Evolutionary conservation across 2,329 filamentous ascomycete genomes (phyloP), one percentile per base, ranked within the genome.

Genomic region (Falciphora oryzae): DNA sequence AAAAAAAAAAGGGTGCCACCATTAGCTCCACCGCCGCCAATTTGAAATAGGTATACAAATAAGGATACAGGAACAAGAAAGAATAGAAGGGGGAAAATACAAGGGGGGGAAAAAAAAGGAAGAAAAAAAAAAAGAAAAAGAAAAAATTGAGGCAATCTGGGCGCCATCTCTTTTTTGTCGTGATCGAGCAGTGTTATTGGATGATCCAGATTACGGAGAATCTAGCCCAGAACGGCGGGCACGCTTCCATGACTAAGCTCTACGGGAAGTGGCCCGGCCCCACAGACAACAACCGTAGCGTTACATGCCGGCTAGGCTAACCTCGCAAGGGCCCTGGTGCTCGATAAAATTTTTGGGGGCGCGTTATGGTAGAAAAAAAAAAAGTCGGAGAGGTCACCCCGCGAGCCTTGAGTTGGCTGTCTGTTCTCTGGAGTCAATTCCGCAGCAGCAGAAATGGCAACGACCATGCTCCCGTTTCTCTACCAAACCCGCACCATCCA

Each of bases 401-500:
- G 7, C 44, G 5, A 22, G 44, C 44, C 44, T n/a, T 16, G 32
- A 50, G 18, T 0, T 2, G 18, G 22, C 22, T 53, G 18, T 53
- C n/a, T n/a, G 18, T 3, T n/a, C 38, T 3, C 16, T 1, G 32
- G 18, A 44, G 1, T 22, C 44, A 10, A 25, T 11, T 11, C 22
- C 3, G 22, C 44, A 10, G 10, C 18, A 11, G 22, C 22, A 22
- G 44, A 53, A 25, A 85, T 85, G 79, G 73, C 79, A 18, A 76
- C 79, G 2, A 82, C 84, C 8, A 74, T 86, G 18, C 76, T 87
- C 5, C 87, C 89, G 0, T 92, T 92, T 65, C 80, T 93, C 8
- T 92, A 92, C 72, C 88, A 90, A 68, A 92, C 90, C 6, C 79
- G 83, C 66, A 91, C 89, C 0, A 81, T 89, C 38, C 76, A 79